Conservation (phyloP, 2,329 filamentous ascomycete species). For the Colletotrichum sp. region DNA sequence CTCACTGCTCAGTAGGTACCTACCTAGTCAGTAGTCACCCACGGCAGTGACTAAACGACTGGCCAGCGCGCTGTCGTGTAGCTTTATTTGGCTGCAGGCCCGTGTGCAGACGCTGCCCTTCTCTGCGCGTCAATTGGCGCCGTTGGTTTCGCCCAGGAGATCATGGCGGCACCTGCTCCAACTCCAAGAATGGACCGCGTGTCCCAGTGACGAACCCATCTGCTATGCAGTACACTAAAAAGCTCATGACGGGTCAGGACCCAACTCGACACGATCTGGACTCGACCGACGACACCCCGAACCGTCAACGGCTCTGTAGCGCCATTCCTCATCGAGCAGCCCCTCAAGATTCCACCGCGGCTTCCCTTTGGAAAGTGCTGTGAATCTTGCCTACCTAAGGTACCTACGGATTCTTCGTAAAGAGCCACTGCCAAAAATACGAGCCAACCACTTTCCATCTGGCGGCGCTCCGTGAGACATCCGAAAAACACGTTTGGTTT, state of each 20-base stretch:
- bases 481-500: background rate
- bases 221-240: background rate
- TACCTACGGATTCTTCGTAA: background rate
- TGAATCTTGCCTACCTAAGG: background rate
- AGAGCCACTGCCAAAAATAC: background rate
- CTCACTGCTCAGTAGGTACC: background rate
- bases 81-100: background rate
- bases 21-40: background rate
- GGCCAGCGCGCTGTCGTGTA: background rate
- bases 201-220: background rate
- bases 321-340: background rate
- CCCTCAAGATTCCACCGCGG: background rate
- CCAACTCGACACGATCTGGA: background rate
- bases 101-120: background rate
- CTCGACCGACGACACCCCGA: background rate
- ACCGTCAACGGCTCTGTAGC: background rate
- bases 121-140: conserved; percentile 1
- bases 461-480: background rate
- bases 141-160: conserved; percentile 16
- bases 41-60: background rate
- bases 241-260: background rate
- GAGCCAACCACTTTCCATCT: background rate
- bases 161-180: background rate
- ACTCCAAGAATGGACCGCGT: background rate
- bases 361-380: background rate